Percentiles rank a stretch among this genome's conserved stretches.
phyloP scores from a whole-genome alignment of 1,139 yeast genomes.

The Kodamaea anthophila region DNA sequence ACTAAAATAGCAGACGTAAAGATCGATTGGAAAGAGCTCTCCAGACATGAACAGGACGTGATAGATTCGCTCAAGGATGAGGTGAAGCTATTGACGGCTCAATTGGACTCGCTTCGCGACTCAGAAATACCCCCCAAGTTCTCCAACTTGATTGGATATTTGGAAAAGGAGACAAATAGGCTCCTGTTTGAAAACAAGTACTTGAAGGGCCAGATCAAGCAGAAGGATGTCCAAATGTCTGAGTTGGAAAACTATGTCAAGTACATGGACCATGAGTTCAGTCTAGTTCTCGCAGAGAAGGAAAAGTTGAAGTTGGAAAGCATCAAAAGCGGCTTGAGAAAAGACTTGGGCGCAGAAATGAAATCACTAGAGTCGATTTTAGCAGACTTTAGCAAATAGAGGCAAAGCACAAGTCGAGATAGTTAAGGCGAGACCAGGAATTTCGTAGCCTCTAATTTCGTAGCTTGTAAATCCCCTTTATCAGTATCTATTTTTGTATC shows the following conservation, averaged over 20 bases:
- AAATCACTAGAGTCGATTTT: no score
- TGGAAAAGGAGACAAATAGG: conserved; percentile 27
- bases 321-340: background rate
- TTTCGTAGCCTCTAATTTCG: no score
- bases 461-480: no score
- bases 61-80: conserved; percentile 28
- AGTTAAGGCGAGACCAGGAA: no score
- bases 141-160: conserved; percentile 22
- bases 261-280: conserved; percentile 24
- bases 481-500: no score
- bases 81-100: conserved; percentile 24
- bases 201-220: conserved; percentile 17
- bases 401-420: no score
- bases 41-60: conserved; percentile 22
- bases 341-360: background rate
- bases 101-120: conserved; percentile 13
- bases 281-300: conserved; percentile 3
- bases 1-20: conserved; percentile 26
- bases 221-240: conserved; percentile 15
- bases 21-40: conserved; percentile 28
- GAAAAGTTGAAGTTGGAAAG: conserved; percentile 4
- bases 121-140: conserved; percentile 12
- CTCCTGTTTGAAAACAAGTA: conserved; percentile 32
- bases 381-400: no score
- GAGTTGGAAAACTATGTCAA: conserved; percentile 26